phyloP scores from a whole-genome alignment of 441 rosid genomes.

The Brassica hybrid region DNA sequence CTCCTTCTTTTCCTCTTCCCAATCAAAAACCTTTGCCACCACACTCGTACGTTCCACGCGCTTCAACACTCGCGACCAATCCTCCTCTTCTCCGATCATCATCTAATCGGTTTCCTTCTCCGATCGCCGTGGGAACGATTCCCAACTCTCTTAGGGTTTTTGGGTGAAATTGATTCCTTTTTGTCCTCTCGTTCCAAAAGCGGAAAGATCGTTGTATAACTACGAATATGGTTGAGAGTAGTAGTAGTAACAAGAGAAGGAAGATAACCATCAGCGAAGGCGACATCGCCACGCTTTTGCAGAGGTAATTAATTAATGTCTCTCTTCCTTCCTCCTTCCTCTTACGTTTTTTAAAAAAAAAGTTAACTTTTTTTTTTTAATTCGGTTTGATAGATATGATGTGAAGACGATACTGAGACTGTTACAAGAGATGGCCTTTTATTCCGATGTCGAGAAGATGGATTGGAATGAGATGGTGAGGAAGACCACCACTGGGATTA shows the following conservation, averaged over 20 bases:
- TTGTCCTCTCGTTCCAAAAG: too few relatives aligned
- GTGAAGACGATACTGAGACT: constrained; percentile 57
- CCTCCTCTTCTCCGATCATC: constrained; percentile 33
- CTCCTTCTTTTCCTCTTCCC: not conserved
- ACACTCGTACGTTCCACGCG: constrained; percentile 19
- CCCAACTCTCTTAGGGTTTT: too few relatives aligned
- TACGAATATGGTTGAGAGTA: constrained; percentile 53
- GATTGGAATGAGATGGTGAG: constrained; percentile 77
- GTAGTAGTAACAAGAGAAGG: constrained; percentile 44
- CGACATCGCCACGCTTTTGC: constrained; percentile 63
- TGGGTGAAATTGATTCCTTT: constrained; percentile 17
- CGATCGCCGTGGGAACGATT: not conserved
- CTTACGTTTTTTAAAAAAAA: too few relatives aligned
- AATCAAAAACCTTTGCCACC: not conserved
- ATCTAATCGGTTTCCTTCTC: not conserved
- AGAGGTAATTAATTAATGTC: constrained; percentile 61
- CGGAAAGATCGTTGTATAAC: not conserved
- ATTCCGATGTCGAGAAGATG: constrained; percentile 53
- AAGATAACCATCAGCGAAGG: constrained; percentile 60
- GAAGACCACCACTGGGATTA: constrained; percentile 75
- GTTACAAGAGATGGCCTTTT: constrained; percentile 71
- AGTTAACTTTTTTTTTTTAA: too few relatives aligned
- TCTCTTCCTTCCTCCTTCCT: too few relatives aligned
- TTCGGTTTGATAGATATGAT: constrained; percentile 62
- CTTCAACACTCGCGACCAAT: constrained; percentile 28